These are phyloP conservation scores for Erigeron philadelphicus DNA, from an alignment of 140 eudicot genomes.

Conservation along the genomic window DNA sequence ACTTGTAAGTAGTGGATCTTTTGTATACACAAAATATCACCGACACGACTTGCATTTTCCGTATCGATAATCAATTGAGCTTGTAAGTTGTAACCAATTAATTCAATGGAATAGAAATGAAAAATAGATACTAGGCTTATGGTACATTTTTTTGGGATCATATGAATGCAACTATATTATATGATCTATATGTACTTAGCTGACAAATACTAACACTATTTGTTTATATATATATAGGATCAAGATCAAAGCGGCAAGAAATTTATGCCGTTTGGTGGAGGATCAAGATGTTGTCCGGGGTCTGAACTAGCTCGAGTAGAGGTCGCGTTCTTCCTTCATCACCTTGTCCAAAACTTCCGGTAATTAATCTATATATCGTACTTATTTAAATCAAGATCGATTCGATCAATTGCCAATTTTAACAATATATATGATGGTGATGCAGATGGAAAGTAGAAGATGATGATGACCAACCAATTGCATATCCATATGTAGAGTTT, in stretches of 20 bases:
- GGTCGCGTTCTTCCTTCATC: slow-evolving; percentile 82
- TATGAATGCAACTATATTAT: neutral
- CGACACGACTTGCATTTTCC: too few relatives aligned
- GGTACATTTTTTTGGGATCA: too few relatives aligned
- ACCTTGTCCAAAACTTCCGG: slow-evolving; percentile 71
- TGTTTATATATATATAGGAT: neutral
- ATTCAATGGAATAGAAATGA: too few relatives aligned
- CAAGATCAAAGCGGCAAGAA: slow-evolving; percentile 67
- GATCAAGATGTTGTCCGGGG: slow-evolving; percentile 79
- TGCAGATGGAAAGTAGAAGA: slow-evolving; percentile 62
- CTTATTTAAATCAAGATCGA: neutral
- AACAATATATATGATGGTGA: neutral
- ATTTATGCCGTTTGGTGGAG: slow-evolving; percentile 81
- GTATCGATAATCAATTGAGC: too few relatives aligned
- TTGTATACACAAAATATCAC: too few relatives aligned
- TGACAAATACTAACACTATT: neutral
- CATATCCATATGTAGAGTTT: slow-evolving; percentile 73
- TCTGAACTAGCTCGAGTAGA: slow-evolving; percentile 75
- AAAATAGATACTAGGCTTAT: too few relatives aligned
- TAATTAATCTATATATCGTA: slow-evolving; percentile 15
- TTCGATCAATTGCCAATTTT: slow-evolving; percentile 7
- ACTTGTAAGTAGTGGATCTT: too few relatives aligned
- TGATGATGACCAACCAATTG: slow-evolving; percentile 58
- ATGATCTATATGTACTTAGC: neutral
- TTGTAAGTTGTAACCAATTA: too few relatives aligned